phyloP scores from a whole-genome alignment of 75 land plant genomes.

The Cupressus sempervirens region DNA sequence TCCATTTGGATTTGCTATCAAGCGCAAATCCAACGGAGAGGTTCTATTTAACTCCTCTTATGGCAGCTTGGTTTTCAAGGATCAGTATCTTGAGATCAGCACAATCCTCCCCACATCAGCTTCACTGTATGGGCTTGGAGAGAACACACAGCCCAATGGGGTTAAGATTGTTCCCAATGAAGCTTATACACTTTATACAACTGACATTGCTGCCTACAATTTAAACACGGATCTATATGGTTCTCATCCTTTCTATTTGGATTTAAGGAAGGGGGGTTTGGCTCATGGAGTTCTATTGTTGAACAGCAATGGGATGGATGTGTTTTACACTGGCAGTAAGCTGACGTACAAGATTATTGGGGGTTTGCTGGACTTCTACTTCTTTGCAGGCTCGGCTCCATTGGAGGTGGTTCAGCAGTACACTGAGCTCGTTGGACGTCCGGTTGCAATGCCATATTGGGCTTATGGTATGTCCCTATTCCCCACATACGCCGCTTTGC shows the following conservation, averaged over 20 bases:
- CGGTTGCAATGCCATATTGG: too few species aligned
- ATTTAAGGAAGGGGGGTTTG: slow-evolving; percentile 31
- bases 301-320: slow-evolving; percentile 96
- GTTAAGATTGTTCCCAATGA: too few species aligned
- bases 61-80: slow-evolving; percentile 68
- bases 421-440: too few species aligned
- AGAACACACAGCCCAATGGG: too few species aligned
- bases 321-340: slow-evolving; percentile 51
- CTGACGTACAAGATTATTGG: slow-evolving; percentile 83
- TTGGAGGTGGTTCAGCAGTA: slow-evolving; percentile 77
- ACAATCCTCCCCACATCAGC: slow-evolving; percentile 54
- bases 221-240: slow-evolving; percentile 68
- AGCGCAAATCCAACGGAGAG: slow-evolving; percentile 51
- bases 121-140: slow-evolving; percentile 52
- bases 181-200: slow-evolving; percentile 19
- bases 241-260: slow-evolving; percentile 9
- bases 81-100: slow-evolving; percentile 82
- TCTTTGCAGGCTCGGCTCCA: slow-evolving; percentile 77
- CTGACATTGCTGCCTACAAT: slow-evolving; percentile 53
- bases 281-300: slow-evolving; percentile 79
- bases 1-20: slow-evolving; percentile 73
- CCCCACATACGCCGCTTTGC: neutral
- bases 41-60: slow-evolving; percentile 60
- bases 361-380: slow-evolving; percentile 87
- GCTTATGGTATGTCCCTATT: slow-evolving; percentile 16